Conservation (phyloP, 148 eudicot genomes). For the Vaccinium vitisidaea region DNA sequence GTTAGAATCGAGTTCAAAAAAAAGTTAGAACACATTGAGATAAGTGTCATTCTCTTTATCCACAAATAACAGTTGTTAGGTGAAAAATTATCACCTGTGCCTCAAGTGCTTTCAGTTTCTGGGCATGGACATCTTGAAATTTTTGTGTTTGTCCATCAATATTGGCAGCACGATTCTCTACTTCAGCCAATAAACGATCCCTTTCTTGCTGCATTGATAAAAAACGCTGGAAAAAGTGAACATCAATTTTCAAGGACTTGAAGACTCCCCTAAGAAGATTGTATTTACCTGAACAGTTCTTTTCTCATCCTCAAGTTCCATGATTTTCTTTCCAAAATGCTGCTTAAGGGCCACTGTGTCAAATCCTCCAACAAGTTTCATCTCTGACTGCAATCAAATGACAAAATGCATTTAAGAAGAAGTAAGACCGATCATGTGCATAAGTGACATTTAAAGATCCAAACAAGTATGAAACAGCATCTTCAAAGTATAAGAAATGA, state of each 20-base stretch:
- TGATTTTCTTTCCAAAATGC: slow-evolving; percentile 90
- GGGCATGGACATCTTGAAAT: slow-evolving; percentile 81
- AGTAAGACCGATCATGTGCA: slow-evolving; percentile 1
- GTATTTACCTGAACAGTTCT: slow-evolving; percentile 74
- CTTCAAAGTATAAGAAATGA: neutral
- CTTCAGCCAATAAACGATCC: slow-evolving; percentile 83
- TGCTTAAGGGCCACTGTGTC: slow-evolving; percentile 94
- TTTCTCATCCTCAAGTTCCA: slow-evolving; percentile 98
- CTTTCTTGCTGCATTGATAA: slow-evolving; percentile 71
- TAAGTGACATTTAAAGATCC: neutral
- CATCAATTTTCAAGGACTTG: slow-evolving; percentile 7
- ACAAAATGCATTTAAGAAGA: neutral
- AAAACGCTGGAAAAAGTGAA: slow-evolving; percentile 4
- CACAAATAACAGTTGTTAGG: neutral
- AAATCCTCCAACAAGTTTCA: slow-evolving; percentile 83
- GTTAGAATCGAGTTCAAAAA: neutral
- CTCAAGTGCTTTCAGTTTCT: slow-evolving; percentile 86
- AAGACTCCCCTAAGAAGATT: slow-evolving; percentile 4
- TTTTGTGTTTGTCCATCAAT: slow-evolving; percentile 89
- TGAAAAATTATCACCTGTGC: slow-evolving; percentile 58
- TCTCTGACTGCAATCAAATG: slow-evolving; percentile 69
- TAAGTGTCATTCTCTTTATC: neutral
- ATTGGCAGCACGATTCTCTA: slow-evolving; percentile 79
- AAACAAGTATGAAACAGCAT: neutral
- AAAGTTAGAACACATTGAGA: neutral